Evolutionary conservation across 2,329 filamentous ascomycete genomes (phyloP), one percentile per base, ranked within the genome.

Genomic region (Colletotrichum sp.): DNA sequence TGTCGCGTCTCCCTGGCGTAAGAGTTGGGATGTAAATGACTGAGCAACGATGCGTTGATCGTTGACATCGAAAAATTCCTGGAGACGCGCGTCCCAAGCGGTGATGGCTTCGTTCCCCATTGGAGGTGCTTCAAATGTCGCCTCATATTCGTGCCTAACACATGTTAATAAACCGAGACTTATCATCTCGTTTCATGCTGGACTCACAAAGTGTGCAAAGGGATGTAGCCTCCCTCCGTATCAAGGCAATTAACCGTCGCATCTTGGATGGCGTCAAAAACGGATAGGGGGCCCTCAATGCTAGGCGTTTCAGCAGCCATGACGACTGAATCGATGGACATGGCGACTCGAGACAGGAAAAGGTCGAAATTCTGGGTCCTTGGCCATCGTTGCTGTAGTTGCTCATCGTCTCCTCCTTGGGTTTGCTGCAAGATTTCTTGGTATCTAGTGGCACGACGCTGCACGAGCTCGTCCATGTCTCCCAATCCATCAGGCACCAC

Each of bases 401-500:
- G 60, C 16, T 72, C 59, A 16, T 12, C 36, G 6, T 61, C 30
- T n/a, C 13, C 22, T 12, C 65, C 36, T 25, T 48, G 57, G 22
- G 8, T 48, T 7, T 34, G 61, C 12, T 61, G 30, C 15, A 75
- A 60, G 25, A 68, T 61, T 32, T 69, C 68, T 28, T 68, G 65
- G n/a, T 68, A 72, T 16, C 72, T 57, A 36, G 55, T 68, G 32
- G 68, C 57, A n/a, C 68, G 72, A 36, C 61, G 75, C 32, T 71
- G 72, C 25, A 76, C 68, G 12, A 77, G 65, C n/a, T 78, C 66
- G 30, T 77, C 74, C 64, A 75, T 69, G 36, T 78, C 74, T 22
- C 71, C 76, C 25, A 78, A 60, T 3, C 74, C 76, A 36, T 78
- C 77, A 6, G 77, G 74, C 16, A 78, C 74, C 16, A 75, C 74